A percentile compares a stretch with the other conserved stretches of the same genome.
Evolutionary conservation across 345 rosid species (phyloP).

Genomic region (Salix brachista): DNA sequence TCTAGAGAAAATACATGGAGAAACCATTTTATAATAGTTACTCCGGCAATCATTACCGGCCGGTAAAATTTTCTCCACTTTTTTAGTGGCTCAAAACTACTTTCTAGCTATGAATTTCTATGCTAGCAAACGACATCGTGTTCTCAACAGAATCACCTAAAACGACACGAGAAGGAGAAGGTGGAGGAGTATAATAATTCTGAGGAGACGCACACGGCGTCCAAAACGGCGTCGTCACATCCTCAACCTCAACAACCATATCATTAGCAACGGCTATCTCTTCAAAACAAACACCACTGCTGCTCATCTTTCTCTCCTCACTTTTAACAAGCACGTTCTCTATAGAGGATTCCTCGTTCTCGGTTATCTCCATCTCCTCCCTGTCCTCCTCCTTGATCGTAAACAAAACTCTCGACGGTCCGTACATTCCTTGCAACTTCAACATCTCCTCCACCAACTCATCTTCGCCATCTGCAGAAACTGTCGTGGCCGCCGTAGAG

Average conservation of each 20-base stretch:
- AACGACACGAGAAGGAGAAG: constrained; percentile 43
- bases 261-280: neutral
- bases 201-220: constrained; percentile 67
- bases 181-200: constrained; percentile 53
- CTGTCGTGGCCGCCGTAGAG: constrained; percentile 18
- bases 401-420: constrained; percentile 56
- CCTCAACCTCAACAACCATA: neutral
- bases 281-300: constrained; percentile 7
- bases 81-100: neutral
- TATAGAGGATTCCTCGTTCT: neutral
- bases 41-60: neutral
- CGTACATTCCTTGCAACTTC: constrained; percentile 42
- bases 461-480: constrained; percentile 1
- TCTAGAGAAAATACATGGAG: neutral
- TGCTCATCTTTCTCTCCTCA: neutral
- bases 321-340: neutral
- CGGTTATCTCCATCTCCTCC: constrained; percentile 25
- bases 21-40: neutral
- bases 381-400: constrained; percentile 68
- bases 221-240: constrained; percentile 53
- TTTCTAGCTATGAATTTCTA: neutral
- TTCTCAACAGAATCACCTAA: neutral
- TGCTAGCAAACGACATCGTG: neutral
- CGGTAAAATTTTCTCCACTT: neutral
- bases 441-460: constrained; percentile 25